Evolutionary conservation across 257 asterid species (phyloP).

Genomic region (Plantago ovata): DNA sequence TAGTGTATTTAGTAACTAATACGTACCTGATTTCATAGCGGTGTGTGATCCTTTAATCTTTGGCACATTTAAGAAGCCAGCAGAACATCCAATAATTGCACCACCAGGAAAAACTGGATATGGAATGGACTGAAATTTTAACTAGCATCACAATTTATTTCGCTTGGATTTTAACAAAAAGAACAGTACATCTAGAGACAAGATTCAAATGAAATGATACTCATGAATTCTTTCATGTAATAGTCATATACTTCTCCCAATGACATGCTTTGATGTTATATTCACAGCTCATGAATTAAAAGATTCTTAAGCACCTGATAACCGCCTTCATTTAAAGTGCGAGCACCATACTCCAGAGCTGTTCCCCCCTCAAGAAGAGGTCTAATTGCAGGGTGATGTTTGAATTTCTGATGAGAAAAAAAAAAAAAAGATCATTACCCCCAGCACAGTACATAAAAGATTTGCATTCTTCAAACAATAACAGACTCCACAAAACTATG

Average conservation of each 20-base stretch:
- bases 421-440: neutral
- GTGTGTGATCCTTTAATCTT: constrained; percentile 97
- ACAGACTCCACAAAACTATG: neutral
- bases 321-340: constrained; percentile 94
- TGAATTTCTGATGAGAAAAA: constrained; percentile 57
- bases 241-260: constrained; percentile 2
- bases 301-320: constrained; percentile 61
- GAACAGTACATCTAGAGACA: neutral
- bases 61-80: constrained; percentile 96
- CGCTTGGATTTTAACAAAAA: constrained; percentile 16
- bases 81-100: constrained; percentile 97
- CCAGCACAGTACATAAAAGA: constrained; percentile 3
- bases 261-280: neutral
- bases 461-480: neutral
- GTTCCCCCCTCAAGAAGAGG: constrained; percentile 85
- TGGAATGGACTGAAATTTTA: constrained; percentile 92
- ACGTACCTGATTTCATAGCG: constrained; percentile 95
- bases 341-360: constrained; percentile 92
- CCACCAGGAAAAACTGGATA: constrained; percentile 99
- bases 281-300: neutral
- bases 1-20: constrained; percentile 5
- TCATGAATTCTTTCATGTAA: neutral
- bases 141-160: constrained; percentile 44
- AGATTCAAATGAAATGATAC: constrained; percentile 3
- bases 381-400: constrained; percentile 81